These are phyloP conservation scores for Xylaria cubensis DNA, from an alignment of 495 filamentous ascomycete species.

Conservation along the genomic window DNA sequence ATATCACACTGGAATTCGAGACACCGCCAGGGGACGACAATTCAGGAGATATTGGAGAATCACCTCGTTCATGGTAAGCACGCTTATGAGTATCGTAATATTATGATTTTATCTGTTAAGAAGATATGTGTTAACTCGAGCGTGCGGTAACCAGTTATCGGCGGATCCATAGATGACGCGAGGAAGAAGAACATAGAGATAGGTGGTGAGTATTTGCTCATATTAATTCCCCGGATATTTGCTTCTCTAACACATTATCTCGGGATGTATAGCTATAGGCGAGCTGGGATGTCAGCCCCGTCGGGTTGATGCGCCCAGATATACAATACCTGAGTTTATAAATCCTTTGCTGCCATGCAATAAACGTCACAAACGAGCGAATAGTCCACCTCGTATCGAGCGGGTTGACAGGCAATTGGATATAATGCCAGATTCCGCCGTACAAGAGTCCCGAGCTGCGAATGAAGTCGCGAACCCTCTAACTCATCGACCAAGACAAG, in stretches of 20 bases:
- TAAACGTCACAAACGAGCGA: background rate
- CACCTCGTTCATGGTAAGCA: constrained; percentile 8
- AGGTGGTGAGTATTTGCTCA: background rate
- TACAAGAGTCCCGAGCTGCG: background rate
- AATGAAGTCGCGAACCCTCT: background rate
- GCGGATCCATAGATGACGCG: background rate
- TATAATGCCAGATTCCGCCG: background rate
- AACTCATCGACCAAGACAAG: background rate
- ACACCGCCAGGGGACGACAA: background rate
- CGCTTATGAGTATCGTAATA: no score
- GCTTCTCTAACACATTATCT: background rate
- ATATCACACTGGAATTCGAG: background rate
- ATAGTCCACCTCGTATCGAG: background rate
- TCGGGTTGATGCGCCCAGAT: background rate
- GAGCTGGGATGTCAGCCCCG: background rate
- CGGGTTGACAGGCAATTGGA: background rate
- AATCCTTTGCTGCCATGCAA: background rate
- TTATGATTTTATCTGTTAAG: background rate
- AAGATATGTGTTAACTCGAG: background rate
- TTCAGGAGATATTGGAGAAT: background rate
- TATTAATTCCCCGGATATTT: background rate
- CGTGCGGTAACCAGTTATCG: background rate
- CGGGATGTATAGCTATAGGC: background rate
- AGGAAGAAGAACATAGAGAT: background rate
- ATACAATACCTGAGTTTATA: background rate